Evolutionary conservation across 2,329 filamentous ascomycete genomes (phyloP), one percentile per base, ranked within the genome.

Genomic region (Penicillium sclerotiorum): DNA sequence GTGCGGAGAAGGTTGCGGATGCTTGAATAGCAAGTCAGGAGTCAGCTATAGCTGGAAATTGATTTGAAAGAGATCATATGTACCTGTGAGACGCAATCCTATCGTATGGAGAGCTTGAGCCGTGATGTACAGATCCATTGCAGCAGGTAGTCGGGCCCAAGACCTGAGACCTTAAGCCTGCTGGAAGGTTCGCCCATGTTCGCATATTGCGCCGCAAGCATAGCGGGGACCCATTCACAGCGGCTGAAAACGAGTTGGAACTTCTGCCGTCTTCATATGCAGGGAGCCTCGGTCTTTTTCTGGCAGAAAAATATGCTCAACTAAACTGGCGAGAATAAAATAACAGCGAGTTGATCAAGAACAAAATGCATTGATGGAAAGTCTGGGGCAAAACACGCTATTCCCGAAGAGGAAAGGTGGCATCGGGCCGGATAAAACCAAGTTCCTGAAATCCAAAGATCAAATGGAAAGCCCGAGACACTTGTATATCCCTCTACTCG

Each of bases 131-230:
- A 32, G 27, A 12, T n/a, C 23, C 12, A 21, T 47, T 47, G 45
- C 46, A 18, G 27, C 36, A 30, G 25, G 46, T 35, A n/a, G 30
- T 52, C 15, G 42, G 30, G 21, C 39, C 49, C 25, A 35, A 55
- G 37, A 51, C 35, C 36, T 43, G 47, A 47, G 51, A 39, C 49
- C 49, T 62, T 48, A 57, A 52, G 47, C 57, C 52, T 49, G 59
- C 54, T 52, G 50, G 42, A 49, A 59, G 37, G 39, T 39, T 55
- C 39, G 39, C 49, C 57, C 60, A 49, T 27, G 45, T 50, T 45
- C 49, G 58, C 62, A 64, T 64, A 17, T 45, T 63, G 56, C 43
- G 33, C 46, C 38, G 39, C 51, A 49, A 53, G 51, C 58, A 62
- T 63, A 53, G 36, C 60, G 58, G 39, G 25, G 37, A 40, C 18